Base-by-base conservation (phyloP, 805 yeast species). In the Kodamaea kaohsiungensis region DNA sequence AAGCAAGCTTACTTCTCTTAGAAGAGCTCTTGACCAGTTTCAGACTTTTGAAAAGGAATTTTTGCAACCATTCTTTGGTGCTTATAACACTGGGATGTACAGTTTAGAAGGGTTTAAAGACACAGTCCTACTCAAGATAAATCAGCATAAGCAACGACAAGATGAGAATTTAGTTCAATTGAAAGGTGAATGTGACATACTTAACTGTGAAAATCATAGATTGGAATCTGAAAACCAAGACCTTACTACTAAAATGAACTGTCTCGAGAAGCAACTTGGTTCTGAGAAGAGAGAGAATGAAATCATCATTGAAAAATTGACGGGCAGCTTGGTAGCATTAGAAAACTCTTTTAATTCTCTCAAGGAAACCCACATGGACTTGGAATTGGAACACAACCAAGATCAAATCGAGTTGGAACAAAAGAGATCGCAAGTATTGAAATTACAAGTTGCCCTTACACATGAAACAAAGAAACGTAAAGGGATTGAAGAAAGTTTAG, bases 41-140 rank as follows among this genome's bases (percentile, higher is more conserved):
- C 16, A 42, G 10, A 12, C 19, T 10, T 49, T 49, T 27, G 52
- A 49, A 43, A 42, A 43, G 9, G n/a, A 25, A n/a, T 50, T 50
- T 50, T 50, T 43, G 53, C 53, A 43, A 45, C 53, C 53, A 50
- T 50, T 43, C 15, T 40, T 17, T 27, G 16, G 10, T 5, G 18
- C 3, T 15, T 10, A 48, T 12, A 25, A 15, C 15, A 8, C 38
- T 16, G 25, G 22, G 9, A 18, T 43, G 3, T 48, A 38, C 37
- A 17, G 27, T 9, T 40, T 40, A 10, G 19, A 12, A 16, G 40
- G 43, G n/a, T 27, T 48, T 12, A 33, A 38, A 8, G 22, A 46
- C 37, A 16, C 42, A 46, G 27, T 46, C 19, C 3, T 15, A 16
- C 35, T n/a, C 25, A n/a, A 7, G 6, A 19, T 27, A 2, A 37